Evolutionary conservation across 805 yeast genomes (phyloP), one percentile per base, ranked within the genome.

Genomic region (Isabelozyma heimii): DNA sequence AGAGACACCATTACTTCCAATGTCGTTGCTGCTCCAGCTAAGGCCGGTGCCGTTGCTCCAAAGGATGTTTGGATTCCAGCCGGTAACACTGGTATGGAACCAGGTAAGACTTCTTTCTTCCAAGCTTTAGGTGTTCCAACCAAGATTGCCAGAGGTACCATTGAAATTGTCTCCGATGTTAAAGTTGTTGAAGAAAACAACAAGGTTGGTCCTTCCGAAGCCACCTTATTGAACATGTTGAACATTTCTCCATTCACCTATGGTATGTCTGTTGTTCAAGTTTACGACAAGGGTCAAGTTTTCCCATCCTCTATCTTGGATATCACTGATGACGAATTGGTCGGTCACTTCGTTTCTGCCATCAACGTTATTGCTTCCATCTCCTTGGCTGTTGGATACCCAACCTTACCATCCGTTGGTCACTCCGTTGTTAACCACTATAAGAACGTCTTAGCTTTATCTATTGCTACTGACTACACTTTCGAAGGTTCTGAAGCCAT

Each of bases 91-190:
- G 97, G 98, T 88, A 91, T 94, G 96, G 99, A 94, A 83, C 99
- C 99, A 80, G 98, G 98, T 87, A 94, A 94, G 90, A 94, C 99
- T 72, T 94, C 99, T 75, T 94, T 94, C 96, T 94, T 94, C 98
- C 99, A 94, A 86, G 99, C 99, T 74, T 86, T 94, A 71, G 98
- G 98, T 89, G 97, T 94, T 70, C 99, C 99, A 85, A 94, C 99
- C 89, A 94, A 94, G 95, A 94, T 94, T 91, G 94, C 97, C 80
- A 91, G 99, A 89, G 99, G 99, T 94, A 91, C 97, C 81, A 94
- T 94, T 86, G 99, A 94, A 83, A 94, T 94, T 80, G 91, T 90
- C 77, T 79, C 87, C 67, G 99, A 94, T 73, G 96, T 94, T 70
- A 89, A 89, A 83, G 97, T 94, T 74, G 96, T 91, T 71, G 84